Evolutionary conservation across 768 basidiomycete genomes (phyloP).

Genomic region (Termitomyces sp.): DNA sequence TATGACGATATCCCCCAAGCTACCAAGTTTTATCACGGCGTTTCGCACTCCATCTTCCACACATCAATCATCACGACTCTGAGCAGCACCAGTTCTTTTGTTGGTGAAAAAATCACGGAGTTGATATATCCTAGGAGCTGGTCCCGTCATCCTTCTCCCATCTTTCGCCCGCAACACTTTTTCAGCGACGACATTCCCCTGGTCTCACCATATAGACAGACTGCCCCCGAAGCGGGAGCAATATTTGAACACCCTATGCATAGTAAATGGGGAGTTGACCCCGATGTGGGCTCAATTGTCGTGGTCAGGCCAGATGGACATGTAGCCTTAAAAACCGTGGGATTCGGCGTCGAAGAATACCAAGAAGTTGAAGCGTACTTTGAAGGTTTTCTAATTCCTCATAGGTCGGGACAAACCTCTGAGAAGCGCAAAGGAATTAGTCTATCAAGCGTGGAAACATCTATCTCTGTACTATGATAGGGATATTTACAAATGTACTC

Average conservation of each 20-base stretch:
- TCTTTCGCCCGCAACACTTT: slow-evolving; percentile 12
- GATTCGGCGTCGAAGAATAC: slow-evolving; percentile 8
- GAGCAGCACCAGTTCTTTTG: slow-evolving; percentile 5
- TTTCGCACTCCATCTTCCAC: slow-evolving; percentile 9
- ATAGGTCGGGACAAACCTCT: neutral
- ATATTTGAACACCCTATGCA: slow-evolving; percentile 14
- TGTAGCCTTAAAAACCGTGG: slow-evolving; percentile 7
- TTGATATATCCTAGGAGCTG: slow-evolving; percentile 6
- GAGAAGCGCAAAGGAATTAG: neutral
- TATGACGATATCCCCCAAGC: slow-evolving; percentile 13
- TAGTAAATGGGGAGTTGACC: slow-evolving; percentile 12
- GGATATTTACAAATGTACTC: too few species aligned
- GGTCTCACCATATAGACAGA: slow-evolving; percentile 12
- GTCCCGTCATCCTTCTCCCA: neutral
- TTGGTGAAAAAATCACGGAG: slow-evolving; percentile 6
- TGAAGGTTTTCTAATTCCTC: slow-evolving; percentile 5
- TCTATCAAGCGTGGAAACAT: neutral
- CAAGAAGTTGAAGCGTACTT: slow-evolving; percentile 11
- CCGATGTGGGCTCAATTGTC: slow-evolving; percentile 8
- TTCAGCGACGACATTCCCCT: slow-evolving; percentile 13
- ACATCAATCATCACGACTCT: slow-evolving; percentile 9
- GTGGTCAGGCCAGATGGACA: slow-evolving; percentile 12
- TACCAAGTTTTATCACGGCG: slow-evolving; percentile 8
- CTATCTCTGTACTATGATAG: neutral
- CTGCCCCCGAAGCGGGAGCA: slow-evolving; percentile 9